A percentile compares a stretch with the other conserved stretches of the same genome.
Conservation (phyloP, 164 flowering plant species). For the Nymphaea colorata region DNA sequence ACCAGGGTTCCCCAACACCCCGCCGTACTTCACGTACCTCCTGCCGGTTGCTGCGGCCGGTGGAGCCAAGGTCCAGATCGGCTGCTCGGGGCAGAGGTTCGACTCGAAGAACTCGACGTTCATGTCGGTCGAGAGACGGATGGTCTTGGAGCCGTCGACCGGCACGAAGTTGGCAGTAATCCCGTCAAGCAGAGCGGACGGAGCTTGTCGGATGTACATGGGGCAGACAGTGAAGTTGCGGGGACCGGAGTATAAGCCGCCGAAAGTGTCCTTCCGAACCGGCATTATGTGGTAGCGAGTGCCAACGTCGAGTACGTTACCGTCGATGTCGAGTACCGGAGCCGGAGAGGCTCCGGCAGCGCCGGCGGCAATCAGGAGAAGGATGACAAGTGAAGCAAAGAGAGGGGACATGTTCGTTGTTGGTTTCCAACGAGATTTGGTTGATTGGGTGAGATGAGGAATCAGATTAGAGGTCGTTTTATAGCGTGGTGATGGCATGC, state of each 20-base stretch:
- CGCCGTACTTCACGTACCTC: slow-evolving; percentile 14
- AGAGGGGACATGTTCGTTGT: no score
- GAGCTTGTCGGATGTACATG: not conserved
- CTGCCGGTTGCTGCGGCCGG: slow-evolving; percentile 7
- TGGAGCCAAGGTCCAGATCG: slow-evolving; percentile 14
- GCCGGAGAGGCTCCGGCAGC: not conserved
- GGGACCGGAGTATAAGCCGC: not conserved
- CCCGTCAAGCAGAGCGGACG: not conserved
- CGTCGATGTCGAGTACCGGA: not conserved
- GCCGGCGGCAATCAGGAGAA: not conserved
- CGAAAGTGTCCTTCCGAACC: not conserved
- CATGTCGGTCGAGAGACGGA: not conserved
- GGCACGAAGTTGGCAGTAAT: not conserved
- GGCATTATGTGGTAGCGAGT: not conserved
- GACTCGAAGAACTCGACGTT: not conserved
- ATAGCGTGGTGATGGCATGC: no score
- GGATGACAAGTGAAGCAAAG: no score
- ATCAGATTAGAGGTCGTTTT: no score
- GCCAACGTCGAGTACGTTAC: not conserved
- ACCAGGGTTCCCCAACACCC: slow-evolving; percentile 23
- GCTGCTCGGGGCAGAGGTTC: not conserved
- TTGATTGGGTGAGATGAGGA: no score
- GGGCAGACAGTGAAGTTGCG: not conserved
- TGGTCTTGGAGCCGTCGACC: not conserved
- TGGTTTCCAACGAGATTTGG: no score